Conservation (phyloP, 2,329 filamentous ascomycete species). For the Aspergillus sojae region DNA sequence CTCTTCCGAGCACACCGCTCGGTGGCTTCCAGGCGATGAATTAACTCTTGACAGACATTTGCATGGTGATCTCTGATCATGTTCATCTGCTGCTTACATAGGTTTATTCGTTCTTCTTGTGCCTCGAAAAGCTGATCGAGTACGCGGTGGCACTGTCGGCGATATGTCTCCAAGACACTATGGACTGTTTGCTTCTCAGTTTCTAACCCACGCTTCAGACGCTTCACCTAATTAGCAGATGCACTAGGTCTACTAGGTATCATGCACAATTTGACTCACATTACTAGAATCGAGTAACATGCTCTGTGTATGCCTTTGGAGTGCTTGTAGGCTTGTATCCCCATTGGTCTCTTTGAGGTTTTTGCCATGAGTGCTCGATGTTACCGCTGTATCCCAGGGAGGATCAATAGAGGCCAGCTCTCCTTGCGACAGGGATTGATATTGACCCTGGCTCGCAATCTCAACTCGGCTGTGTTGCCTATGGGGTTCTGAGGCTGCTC, state of each 20-base stretch:
- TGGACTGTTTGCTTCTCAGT: conserved; percentile 49
- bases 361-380: neutral
- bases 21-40: conserved; percentile 31
- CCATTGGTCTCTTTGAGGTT: conserved; percentile 1
- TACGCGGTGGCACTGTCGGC: conserved; percentile 45
- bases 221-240: conserved; percentile 24
- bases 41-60: conserved; percentile 33
- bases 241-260: neutral
- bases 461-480: neutral
- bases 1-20: conserved; percentile 25
- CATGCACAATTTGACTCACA: conserved; percentile 26
- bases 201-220: conserved; percentile 49
- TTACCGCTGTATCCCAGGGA: neutral
- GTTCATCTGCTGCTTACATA: conserved; percentile 32
- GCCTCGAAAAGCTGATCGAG: conserved; percentile 45
- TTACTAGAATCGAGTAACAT: conserved; percentile 32
- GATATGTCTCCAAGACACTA: conserved; percentile 49
- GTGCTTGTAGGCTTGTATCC: conserved; percentile 12
- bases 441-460: neutral
- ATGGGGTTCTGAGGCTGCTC: neutral
- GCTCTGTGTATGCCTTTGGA: conserved; percentile 22
- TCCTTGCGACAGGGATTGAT: neutral
- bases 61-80: conserved; percentile 32
- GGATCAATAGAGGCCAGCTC: neutral
- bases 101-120: conserved; percentile 42